Evolutionary conservation across 2,329 filamentous ascomycete species (phyloP), one percentile per base, ranked within the genome.

Genomic region (Stachybotrys echinatus): DNA sequence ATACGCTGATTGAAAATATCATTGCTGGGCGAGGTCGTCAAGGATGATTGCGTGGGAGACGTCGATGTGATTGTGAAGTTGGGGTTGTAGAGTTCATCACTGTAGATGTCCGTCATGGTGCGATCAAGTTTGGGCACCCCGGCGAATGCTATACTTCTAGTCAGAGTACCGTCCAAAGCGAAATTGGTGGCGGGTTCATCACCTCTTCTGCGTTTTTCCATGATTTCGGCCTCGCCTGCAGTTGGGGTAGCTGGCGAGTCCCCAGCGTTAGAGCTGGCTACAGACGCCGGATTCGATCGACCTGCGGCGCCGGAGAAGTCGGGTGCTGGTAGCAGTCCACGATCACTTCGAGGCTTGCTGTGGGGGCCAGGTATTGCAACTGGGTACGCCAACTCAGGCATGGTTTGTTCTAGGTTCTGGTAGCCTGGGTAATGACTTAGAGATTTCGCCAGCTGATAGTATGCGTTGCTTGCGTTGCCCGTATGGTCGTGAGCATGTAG

Each of bases 51-150:
- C 8, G 74, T 70, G 12, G 78, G 75, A 3, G 81, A 72, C 5
- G 81, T 71, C 0, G 81, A 77, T 1, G 79, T 79, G 60, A 84
- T 75, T 31, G 74, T 75, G 52, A 84, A 83, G 58, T 76, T 79
- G 1, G 87, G 85, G 58, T 86, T 91, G 74, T 89, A 95, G 1
- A 95, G 78, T 66, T 94, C 89, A 65, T 96, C 92, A 60, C 83
- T 80, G 62, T 88, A 92, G 46, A 89, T 80, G 62, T 95, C 90
- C 18, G 90, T 92, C 71, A 94, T 89, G 1, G 91, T 94, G 50
- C 90, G 80, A 58, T 91, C 86, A 55, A 95, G 80, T 69, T 92
- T 94, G 22, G 91, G 87, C 22, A 84, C 73, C 38, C 75, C 73
- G 54, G 73, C 68, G 56, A 72, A 73, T 56, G 81, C 77, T 70